Evolutionary conservation across 345 rosid genomes (phyloP), one percentile per base, ranked within the genome.

Genomic region (Eucalyptus paniculata): DNA sequence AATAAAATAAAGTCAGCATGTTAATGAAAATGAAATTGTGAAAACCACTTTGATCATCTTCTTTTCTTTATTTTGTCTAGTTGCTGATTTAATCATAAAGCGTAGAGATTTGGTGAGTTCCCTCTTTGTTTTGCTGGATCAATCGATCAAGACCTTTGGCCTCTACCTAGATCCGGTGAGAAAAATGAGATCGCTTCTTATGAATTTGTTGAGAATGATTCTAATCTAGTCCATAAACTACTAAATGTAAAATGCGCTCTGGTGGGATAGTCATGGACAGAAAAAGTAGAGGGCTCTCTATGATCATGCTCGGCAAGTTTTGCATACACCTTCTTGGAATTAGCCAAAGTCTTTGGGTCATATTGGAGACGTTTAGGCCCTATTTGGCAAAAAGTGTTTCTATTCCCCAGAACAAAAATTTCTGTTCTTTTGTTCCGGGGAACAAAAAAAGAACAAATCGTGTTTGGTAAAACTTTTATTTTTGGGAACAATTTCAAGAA

Each of bases 381-480:
- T 49, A 15, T 49, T 2, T 49, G 5, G 15, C 50, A 49, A 49
- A 49, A 49, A 49, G 50, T 49, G 5, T 49, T 49, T 49, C 50
- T 49, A 2, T 49, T 49, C 2, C 1, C 2, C 5, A 0, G 15
- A 49, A 49, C 15, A 49, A 49, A 47, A 49, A 49, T 49, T 49
- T 49, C 2, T 49, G 15, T 49, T 0, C 0, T 49, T 49, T 49
- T 49, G 37, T 37, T 37, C 37, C 37, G 37, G 37, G 37, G 37
- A 37, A 37, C 37, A 37, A 37, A 37, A 37, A 37, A 37, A 37
- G 3, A 37, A 47, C 50, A 49, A 0, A 49, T 49, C 3, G 17
- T 14, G 1, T 50, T 50, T 50, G 50, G 2, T 4, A 49, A 49
- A 49, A 49, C 50, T 49, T 49, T 12, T 49, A 15, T 49, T 49